These are phyloP conservation scores for Prunus dulcis DNA, from an alignment of 306 rosid genomes.

Conservation along the genomic window DNA sequence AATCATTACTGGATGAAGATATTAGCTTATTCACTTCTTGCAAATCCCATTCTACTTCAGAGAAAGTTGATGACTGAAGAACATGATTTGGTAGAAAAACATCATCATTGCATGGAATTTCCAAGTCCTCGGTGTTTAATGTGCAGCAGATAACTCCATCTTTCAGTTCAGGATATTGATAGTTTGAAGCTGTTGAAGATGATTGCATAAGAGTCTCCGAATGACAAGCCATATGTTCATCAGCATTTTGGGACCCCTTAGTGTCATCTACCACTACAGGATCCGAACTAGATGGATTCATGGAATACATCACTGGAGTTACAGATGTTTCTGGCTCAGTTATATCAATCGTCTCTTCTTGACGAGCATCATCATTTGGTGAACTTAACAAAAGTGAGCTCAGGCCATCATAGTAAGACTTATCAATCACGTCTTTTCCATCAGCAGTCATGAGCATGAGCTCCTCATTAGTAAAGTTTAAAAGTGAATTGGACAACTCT, in stretches of 20 bases:
- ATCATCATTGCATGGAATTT: constrained; percentile 80
- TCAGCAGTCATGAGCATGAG: constrained; percentile 56
- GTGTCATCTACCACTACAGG: constrained; percentile 41
- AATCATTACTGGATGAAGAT: constrained; percentile 41
- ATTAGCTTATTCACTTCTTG: constrained; percentile 33
- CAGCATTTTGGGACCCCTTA: constrained; percentile 27
- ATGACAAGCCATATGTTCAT: constrained; percentile 31
- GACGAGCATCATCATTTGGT: constrained; percentile 41
- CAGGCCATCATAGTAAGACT: constrained; percentile 75
- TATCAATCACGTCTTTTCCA: constrained; percentile 65
- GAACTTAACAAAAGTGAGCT: constrained; percentile 73
- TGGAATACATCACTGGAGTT: constrained; percentile 34
- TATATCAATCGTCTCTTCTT: constrained; percentile 32
- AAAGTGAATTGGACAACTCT: constrained; percentile 74
- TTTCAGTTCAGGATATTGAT: constrained; percentile 43
- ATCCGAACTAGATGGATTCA: constrained; percentile 34
- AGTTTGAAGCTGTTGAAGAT: constrained; percentile 42
- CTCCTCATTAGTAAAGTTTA: constrained; percentile 77
- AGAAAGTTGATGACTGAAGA: constrained; percentile 35
- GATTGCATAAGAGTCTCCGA: constrained; percentile 39
- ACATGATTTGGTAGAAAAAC: constrained; percentile 50
- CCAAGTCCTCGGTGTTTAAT: constrained; percentile 68
- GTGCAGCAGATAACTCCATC: constrained; percentile 53
- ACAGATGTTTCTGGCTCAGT: constrained; percentile 32
- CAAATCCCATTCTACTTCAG: constrained; percentile 19